phyloP scores from a whole-genome alignment of 805 yeast genomes.

The Komagataella populi region DNA sequence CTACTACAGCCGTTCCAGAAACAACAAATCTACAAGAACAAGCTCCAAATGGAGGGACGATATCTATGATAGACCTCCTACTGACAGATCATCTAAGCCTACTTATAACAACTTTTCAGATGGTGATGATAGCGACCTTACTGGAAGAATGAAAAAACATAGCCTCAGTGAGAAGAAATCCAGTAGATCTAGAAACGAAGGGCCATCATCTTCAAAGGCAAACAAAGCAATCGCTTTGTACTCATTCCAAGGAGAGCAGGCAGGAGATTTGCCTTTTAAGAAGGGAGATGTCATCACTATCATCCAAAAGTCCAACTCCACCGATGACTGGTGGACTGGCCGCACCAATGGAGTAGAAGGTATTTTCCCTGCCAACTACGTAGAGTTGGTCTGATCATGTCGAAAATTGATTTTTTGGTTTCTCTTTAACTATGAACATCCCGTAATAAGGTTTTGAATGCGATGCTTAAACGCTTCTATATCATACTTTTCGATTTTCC shows the following conservation, averaged over 20 bases:
- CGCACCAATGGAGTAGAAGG: slow-evolving; percentile 74
- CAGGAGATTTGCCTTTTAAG: slow-evolving; percentile 85
- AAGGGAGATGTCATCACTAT: slow-evolving; percentile 92
- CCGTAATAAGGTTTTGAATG: background rate
- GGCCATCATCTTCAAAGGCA: slow-evolving; percentile 21
- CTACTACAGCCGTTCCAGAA: slow-evolving; percentile 6
- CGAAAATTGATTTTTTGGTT: background rate
- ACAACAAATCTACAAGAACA: slow-evolving; percentile 10
- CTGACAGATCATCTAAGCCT: slow-evolving; percentile 11
- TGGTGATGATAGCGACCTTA: slow-evolving; percentile 2
- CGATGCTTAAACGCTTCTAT: background rate
- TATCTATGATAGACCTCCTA: slow-evolving; percentile 43
- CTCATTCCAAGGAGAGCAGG: slow-evolving; percentile 82
- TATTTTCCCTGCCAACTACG: slow-evolving; percentile 95
- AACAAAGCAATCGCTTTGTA: slow-evolving; percentile 85
- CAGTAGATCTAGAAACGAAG: slow-evolving; percentile 6
- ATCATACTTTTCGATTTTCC: background rate
- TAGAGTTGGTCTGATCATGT: slow-evolving; percentile 45
- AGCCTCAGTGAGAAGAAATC: background rate
- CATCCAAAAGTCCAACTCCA: slow-evolving; percentile 71
- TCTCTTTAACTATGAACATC: background rate
- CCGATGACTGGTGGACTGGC: slow-evolving; percentile 99
- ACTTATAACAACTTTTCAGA: slow-evolving; percentile 2
- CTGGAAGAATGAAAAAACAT: background rate
- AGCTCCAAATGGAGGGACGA: slow-evolving; percentile 77